Evolutionary conservation across 768 basidiomycete species (phyloP).

Genomic region (Collybia mongolica): DNA sequence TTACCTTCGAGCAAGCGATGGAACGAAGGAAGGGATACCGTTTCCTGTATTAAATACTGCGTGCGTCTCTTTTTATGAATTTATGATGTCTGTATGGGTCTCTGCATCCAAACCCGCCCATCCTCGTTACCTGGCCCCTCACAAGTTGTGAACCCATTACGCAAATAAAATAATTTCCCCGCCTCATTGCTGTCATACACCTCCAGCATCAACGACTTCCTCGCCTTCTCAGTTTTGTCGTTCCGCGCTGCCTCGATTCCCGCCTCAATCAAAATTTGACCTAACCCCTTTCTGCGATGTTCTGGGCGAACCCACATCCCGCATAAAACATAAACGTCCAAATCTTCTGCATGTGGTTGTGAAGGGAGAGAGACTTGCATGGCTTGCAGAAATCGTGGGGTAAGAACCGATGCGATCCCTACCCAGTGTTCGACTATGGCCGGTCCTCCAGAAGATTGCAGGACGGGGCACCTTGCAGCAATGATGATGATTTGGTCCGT

Average conservation of each 20-base stretch:
- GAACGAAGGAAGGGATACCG: slow-evolving; percentile 56
- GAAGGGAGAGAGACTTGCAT: neutral
- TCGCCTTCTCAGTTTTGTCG: neutral
- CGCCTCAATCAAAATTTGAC: neutral
- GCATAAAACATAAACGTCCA: neutral
- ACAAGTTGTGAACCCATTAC: neutral
- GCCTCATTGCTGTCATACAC: neutral
- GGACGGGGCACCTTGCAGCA: neutral
- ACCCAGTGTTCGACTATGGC: neutral
- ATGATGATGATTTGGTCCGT: neutral
- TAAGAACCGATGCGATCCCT: neutral
- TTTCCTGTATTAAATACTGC: slow-evolving; percentile 44
- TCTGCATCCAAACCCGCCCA: too few species aligned
- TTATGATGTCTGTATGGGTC: too few species aligned
- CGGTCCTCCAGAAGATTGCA: neutral
- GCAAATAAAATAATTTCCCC: neutral
- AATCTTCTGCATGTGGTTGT: neutral
- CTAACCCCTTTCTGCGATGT: neutral
- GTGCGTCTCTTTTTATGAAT: neutral
- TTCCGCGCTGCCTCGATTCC: neutral
- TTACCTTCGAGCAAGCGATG: slow-evolving; percentile 59
- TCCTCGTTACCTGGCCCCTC: too few species aligned
- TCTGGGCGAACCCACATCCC: slow-evolving; percentile 3
- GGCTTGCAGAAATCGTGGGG: neutral
- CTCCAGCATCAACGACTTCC: neutral